Percentiles rank a stretch among this genome's conserved stretches.
Evolutionary conservation across 148 eudicot species (phyloP).

Genomic region (Heliosperma pusillum): DNA sequence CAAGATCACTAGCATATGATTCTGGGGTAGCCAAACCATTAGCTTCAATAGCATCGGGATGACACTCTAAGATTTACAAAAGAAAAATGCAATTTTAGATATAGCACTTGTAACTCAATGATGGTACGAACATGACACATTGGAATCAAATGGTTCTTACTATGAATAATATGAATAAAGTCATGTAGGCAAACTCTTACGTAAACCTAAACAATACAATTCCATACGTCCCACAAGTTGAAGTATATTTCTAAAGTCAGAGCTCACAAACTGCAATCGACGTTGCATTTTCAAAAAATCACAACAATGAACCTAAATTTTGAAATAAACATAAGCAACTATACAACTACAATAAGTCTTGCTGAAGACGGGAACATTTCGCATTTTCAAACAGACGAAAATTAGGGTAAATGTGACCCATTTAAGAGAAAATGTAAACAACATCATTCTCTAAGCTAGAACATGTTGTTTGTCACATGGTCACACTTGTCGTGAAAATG

Average conservation of each 20-base stretch:
- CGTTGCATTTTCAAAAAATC: neutral
- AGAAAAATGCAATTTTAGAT: neutral
- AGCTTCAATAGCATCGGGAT: constrained; percentile 78
- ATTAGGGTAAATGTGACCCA: too few relatives aligned
- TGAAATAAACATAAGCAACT: neutral
- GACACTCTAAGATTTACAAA: constrained; percentile 56
- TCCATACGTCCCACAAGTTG: neutral
- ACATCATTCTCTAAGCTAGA: too few relatives aligned
- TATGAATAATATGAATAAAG: neutral
- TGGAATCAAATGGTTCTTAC: neutral
- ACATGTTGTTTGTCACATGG: too few relatives aligned
- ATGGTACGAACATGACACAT: neutral
- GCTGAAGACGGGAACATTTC: too few relatives aligned
- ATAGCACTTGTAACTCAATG: neutral
- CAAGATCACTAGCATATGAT: constrained; percentile 72
- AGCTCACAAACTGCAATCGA: neutral
- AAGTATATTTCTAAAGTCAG: constrained; percentile 1
- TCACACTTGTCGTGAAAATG: too few relatives aligned
- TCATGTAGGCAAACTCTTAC: neutral
- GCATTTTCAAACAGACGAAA: too few relatives aligned
- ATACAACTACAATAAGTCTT: neutral
- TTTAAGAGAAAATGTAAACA: too few relatives aligned
- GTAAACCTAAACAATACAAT: neutral
- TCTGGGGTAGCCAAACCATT: constrained; percentile 72
- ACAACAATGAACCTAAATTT: neutral